Evolutionary conservation across 371 early-diverging fungal species (phyloP).

Genomic region (Actinomucor elegans): DNA sequence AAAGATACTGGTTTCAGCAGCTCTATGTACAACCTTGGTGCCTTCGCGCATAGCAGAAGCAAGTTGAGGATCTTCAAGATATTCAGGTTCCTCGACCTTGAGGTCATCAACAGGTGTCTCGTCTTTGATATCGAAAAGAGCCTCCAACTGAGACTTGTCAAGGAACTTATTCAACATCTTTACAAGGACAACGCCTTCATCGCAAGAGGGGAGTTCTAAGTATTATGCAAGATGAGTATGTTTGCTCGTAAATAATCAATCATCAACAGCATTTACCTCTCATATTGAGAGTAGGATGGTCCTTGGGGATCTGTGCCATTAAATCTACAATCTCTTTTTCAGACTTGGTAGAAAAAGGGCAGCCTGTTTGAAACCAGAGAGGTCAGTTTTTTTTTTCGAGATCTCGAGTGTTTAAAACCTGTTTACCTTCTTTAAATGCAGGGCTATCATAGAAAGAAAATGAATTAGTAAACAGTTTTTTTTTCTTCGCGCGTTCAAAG

Average conservation of each 20-base stretch:
- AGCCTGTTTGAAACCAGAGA: constrained; percentile 23
- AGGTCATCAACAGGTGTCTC: background rate
- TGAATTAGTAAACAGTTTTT: background rate
- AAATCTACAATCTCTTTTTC: constrained; percentile 35
- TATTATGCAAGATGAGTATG: background rate
- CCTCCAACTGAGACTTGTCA: constrained; percentile 20
- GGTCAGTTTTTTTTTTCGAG: background rate
- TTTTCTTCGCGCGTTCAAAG: background rate
- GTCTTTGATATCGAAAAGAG: constrained; percentile 9
- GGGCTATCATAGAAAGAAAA: constrained; percentile 25
- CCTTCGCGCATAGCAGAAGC: constrained; percentile 57
- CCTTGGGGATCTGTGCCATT: constrained; percentile 36
- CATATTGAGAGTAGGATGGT: constrained; percentile 41
- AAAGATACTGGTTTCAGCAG: constrained; percentile 61
- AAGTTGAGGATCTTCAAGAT: constrained; percentile 45
- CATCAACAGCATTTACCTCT: constrained; percentile 15
- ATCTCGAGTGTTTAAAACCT: no score
- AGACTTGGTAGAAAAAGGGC: constrained; percentile 44
- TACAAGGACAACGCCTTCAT: constrained; percentile 41
- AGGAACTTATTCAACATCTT: constrained; percentile 38
- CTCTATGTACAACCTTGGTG: constrained; percentile 58
- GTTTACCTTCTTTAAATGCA: constrained; percentile 46
- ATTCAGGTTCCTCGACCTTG: constrained; percentile 11
- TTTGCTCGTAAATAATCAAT: background rate
- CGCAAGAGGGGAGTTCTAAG: constrained; percentile 38